phyloP scores from a whole-genome alignment of 2,329 filamentous ascomycete genomes.

The Talaromyces sp. region DNA sequence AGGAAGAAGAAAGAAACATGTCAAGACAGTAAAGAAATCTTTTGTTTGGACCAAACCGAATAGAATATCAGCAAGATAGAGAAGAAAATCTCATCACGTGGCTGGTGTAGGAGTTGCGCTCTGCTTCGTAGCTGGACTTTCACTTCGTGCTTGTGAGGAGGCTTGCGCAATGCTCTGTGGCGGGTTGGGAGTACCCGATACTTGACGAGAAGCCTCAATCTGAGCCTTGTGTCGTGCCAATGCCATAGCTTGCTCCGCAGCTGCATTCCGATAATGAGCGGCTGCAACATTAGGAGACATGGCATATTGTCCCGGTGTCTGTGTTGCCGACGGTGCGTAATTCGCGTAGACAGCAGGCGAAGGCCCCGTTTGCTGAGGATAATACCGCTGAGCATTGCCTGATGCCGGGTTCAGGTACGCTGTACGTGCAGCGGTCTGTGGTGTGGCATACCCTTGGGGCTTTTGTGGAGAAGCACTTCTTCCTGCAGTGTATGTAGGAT shows the following conservation, averaged over 20 bases:
- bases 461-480: conserved; percentile 36
- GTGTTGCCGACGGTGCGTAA: conserved; percentile 27
- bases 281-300: conserved; percentile 36
- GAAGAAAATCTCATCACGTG: conserved; percentile 9
- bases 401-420: conserved; percentile 35
- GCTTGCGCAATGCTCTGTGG: conserved; percentile 19
- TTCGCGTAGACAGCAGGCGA: conserved; percentile 30
- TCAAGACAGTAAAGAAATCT: conserved; percentile 1
- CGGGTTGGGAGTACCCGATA: conserved; percentile 35
- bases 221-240: conserved; percentile 30
- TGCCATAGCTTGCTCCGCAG: conserved; percentile 39
- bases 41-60: neutral
- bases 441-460: conserved; percentile 29
- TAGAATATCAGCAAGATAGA: neutral
- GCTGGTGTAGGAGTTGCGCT: conserved; percentile 20
- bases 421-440: conserved; percentile 30
- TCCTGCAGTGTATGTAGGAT: conserved; percentile 25
- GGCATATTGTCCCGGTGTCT: conserved; percentile 29
- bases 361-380: conserved; percentile 31
- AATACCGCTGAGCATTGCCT: conserved; percentile 30
- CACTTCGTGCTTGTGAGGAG: conserved; percentile 34
- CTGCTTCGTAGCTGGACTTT: conserved; percentile 29
- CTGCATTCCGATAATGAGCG: conserved; percentile 33
- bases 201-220: conserved; percentile 26
- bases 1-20: neutral